Evolutionary conservation across 2,329 filamentous ascomycete genomes (phyloP).

Genomic region (Bertia moriformis): DNA sequence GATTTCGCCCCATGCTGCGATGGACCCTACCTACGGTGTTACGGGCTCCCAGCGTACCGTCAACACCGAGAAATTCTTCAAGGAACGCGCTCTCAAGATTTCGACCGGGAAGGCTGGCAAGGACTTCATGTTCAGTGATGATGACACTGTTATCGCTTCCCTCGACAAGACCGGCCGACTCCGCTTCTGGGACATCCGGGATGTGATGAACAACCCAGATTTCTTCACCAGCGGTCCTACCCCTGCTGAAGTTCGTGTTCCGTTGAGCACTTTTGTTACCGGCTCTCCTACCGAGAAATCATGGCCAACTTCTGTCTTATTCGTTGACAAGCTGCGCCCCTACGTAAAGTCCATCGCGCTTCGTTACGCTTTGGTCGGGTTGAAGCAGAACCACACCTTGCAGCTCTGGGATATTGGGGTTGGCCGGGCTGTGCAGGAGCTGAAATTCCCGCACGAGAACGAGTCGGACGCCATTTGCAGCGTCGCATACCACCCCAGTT

Average conservation of each 20-base stretch:
- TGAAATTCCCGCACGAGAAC: conserved; percentile 89
- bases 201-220: conserved; percentile 28
- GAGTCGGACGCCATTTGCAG: conserved; percentile 97
- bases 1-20: conserved; percentile 38
- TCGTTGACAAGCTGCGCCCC: conserved; percentile 89
- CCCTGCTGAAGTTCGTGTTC: conserved; percentile 67
- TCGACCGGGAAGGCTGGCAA: conserved; percentile 96
- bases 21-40: neutral
- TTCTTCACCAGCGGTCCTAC: conserved; percentile 21
- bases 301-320: conserved; percentile 88
- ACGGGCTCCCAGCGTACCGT: neutral
- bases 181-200: conserved; percentile 95
- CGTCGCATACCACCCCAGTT: conserved; percentile 80
- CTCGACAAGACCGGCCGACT: conserved; percentile 92
- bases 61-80: conserved; percentile 1
- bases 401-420: conserved; percentile 97
- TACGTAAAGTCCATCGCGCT: conserved; percentile 81
- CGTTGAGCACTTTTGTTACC: conserved; percentile 73
- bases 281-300: conserved; percentile 82
- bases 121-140: conserved; percentile 94
- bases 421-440: conserved; percentile 88
- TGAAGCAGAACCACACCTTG: conserved; percentile 97
- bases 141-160: conserved; percentile 85
- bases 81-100: conserved; percentile 44
- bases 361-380: conserved; percentile 88